These are phyloP conservation scores for Mycena floridula DNA, from an alignment of 768 basidiomycete genomes.

Conservation along the genomic window DNA sequence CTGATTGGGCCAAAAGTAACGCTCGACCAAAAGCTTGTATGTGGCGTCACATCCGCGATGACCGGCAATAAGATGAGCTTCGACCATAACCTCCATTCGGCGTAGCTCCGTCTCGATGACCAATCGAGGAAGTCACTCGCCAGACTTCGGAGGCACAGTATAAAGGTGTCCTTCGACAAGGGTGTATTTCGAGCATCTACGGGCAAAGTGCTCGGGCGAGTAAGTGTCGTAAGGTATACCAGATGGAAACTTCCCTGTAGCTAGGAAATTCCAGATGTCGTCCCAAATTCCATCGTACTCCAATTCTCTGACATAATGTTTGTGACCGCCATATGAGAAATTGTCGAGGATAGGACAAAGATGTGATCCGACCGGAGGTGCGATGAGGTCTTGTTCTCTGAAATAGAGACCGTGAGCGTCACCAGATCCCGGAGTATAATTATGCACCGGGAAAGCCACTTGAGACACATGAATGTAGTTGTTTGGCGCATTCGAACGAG, in stretches of 20 bases:
- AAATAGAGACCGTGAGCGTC: neutral
- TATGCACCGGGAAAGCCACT: neutral
- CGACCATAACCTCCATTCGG: conserved; percentile 12
- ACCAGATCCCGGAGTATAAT: too few species aligned
- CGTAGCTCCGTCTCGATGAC: conserved; percentile 12
- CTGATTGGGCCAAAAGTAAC: neutral
- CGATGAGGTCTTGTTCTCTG: neutral
- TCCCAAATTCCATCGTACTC: conserved; percentile 5
- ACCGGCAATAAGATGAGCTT: conserved; percentile 21
- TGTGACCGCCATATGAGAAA: neutral
- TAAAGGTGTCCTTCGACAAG: conserved; percentile 13
- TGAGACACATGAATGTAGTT: neutral
- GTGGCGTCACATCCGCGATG: conserved; percentile 24
- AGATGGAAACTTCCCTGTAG: neutral
- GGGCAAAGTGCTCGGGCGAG: conserved; percentile 5
- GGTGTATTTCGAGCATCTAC: conserved; percentile 11
- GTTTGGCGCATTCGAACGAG: neutral
- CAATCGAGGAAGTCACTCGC: conserved; percentile 11
- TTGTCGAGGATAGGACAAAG: neutral
- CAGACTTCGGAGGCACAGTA: conserved; percentile 6
- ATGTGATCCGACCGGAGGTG: neutral
- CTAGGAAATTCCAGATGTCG: conserved; percentile 13
- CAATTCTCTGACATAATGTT: neutral
- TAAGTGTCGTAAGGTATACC: conserved; percentile 1
- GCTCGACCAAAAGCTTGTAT: conserved; percentile 1